These are phyloP conservation scores for Arctium lappa DNA, from an alignment of 129 eudicot genomes.

Conservation along the genomic window DNA sequence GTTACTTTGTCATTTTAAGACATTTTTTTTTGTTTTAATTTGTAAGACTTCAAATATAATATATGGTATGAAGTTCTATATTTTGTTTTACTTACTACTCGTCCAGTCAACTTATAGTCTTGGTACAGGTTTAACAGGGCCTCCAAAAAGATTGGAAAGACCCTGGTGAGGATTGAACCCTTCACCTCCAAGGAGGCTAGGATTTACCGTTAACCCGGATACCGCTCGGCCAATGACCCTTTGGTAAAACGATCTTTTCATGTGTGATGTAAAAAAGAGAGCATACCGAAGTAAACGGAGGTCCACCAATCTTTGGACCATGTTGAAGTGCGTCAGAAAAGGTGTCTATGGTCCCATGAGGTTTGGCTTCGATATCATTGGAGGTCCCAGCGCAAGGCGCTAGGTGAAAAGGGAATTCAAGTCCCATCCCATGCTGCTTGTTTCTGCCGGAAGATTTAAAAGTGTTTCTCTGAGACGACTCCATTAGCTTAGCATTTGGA, in stretches of 20 bases:
- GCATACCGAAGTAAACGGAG: slow-evolving; percentile 50
- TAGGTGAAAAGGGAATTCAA: slow-evolving; percentile 56
- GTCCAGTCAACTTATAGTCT: too few relatives aligned
- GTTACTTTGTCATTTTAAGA: too few relatives aligned
- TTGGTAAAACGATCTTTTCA: background rate
- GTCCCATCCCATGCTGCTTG: slow-evolving; percentile 33
- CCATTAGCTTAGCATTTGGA: slow-evolving; percentile 74
- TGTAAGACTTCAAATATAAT: too few relatives aligned
- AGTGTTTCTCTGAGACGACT: slow-evolving; percentile 37
- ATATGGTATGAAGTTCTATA: too few relatives aligned
- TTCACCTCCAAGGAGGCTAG: background rate
- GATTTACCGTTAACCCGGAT: background rate
- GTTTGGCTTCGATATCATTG: slow-evolving; percentile 36
- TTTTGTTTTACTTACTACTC: too few relatives aligned
- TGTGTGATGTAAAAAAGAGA: slow-evolving; percentile 17
- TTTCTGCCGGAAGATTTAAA: slow-evolving; percentile 46
- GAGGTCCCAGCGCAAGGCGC: slow-evolving; percentile 38
- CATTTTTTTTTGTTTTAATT: too few relatives aligned
- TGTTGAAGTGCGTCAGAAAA: slow-evolving; percentile 25
- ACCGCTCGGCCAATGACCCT: background rate
- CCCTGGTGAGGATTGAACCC: background rate
- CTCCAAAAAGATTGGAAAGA: background rate
- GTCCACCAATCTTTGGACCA: slow-evolving; percentile 22
- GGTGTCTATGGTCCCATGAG: slow-evolving; percentile 20
- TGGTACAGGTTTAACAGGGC: background rate